Evolutionary conservation across 208 protist genomes (phyloP).

Genomic region (Crithidia expoeki): DNA sequence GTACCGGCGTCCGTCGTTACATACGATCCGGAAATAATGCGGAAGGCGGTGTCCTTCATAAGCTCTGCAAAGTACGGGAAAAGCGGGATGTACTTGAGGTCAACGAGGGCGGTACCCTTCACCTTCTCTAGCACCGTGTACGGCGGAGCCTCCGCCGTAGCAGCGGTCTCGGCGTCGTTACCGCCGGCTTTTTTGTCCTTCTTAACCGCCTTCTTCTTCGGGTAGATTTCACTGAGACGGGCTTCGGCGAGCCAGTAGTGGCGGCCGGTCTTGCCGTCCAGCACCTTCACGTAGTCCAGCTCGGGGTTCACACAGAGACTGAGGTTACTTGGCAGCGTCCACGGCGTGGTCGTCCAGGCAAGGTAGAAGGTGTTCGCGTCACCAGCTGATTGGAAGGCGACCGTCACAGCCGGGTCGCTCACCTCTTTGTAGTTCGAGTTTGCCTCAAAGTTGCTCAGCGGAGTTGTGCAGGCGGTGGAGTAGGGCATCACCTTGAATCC

Average conservation of each 20-base stretch:
- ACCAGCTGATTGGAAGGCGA: slow-evolving; percentile 88
- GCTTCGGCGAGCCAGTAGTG: slow-evolving; percentile 88
- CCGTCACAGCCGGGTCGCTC: slow-evolving; percentile 93
- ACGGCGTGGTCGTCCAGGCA: slow-evolving; percentile 99
- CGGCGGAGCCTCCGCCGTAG: slow-evolving; percentile 30
- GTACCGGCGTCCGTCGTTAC: slow-evolving; percentile 98
- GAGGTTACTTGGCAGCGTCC: slow-evolving; percentile 99
- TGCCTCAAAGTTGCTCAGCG: slow-evolving; percentile 99
- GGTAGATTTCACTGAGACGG: slow-evolving; percentile 78
- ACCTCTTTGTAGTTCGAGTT: slow-evolving; percentile 99
- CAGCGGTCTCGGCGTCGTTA: slow-evolving; percentile 11
- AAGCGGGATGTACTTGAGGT: slow-evolving; percentile 94
- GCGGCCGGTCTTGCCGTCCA: slow-evolving; percentile 83
- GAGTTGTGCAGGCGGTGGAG: slow-evolving; percentile 98
- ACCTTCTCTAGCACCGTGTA: slow-evolving; percentile 84
- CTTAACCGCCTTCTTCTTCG: slow-evolving; percentile 61
- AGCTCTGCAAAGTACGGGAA: slow-evolving; percentile 96
- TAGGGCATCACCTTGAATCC: slow-evolving; percentile 99
- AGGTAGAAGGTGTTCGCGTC: slow-evolving; percentile 92
- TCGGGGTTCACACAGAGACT: slow-evolving; percentile 98
- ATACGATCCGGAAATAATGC: slow-evolving; percentile 95
- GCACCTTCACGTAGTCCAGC: slow-evolving; percentile 98
- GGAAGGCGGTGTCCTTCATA: slow-evolving; percentile 84
- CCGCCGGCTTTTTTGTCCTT: slow-evolving; percentile 38
- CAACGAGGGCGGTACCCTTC: slow-evolving; percentile 92